phyloP scores from a whole-genome alignment of 129 eudicot genomes.

The Apium graveolens region DNA sequence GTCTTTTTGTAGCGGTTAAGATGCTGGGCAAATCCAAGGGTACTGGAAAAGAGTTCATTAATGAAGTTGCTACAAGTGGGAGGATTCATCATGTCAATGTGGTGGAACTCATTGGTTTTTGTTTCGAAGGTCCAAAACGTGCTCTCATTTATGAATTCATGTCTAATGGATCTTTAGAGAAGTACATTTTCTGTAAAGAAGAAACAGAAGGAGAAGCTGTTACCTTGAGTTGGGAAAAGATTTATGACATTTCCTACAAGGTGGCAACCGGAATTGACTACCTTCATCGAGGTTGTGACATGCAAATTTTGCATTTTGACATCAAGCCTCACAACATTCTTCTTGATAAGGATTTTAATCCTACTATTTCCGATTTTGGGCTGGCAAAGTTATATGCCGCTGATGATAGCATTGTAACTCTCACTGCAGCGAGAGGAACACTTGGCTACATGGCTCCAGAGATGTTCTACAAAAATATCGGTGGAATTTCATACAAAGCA shows the following conservation, averaged over 20 bases:
- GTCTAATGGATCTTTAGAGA: conserved; percentile 2
- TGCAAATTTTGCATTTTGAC: conserved; percentile 5
- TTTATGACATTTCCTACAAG: background rate
- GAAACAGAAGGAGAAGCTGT: background rate
- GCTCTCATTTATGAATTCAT: background rate
- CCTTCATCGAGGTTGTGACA: background rate
- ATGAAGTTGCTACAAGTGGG: background rate
- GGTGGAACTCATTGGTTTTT: background rate
- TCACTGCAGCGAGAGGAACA: conserved; percentile 8
- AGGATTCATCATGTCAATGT: conserved; percentile 1
- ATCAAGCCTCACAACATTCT: conserved; percentile 4
- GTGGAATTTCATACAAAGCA: conserved; percentile 8
- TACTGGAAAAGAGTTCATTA: background rate
- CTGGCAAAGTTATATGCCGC: conserved; percentile 1
- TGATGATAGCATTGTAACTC: conserved; percentile 7
- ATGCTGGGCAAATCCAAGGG: background rate
- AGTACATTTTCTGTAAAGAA: background rate
- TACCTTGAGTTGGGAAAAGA: background rate
- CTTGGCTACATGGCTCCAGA: conserved; percentile 1
- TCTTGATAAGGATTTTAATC: conserved; percentile 1
- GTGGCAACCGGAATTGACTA: background rate
- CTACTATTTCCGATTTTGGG: background rate
- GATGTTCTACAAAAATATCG: conserved; percentile 7
- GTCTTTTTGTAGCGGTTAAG: background rate
- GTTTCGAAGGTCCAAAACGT: background rate